Conservation (phyloP, 176 grass and related monocot genomes). For the Leersia perrieri region DNA sequence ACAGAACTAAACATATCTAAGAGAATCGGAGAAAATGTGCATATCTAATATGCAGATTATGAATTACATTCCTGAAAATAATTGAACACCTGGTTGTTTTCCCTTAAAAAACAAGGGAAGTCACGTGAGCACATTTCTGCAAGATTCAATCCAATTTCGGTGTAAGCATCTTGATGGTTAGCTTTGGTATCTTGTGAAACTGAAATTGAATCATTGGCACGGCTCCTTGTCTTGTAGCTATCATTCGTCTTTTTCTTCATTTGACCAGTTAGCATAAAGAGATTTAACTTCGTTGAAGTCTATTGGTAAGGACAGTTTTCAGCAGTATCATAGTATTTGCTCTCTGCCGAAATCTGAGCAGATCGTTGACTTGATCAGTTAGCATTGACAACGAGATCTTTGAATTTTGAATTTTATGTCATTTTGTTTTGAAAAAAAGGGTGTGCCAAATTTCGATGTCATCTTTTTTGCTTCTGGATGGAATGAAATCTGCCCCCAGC, state of each 20-base stretch:
- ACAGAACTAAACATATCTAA: too few species aligned
- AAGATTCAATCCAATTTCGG: neutral
- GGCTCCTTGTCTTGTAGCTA: neutral
- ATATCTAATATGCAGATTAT: neutral
- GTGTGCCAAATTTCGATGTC: neutral
- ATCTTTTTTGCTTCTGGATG: neutral
- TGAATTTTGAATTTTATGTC: neutral
- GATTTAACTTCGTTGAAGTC: neutral
- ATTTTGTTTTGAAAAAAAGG: neutral
- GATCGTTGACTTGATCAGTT: neutral
- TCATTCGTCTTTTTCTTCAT: slow-evolving; percentile 14
- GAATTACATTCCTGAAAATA: neutral
- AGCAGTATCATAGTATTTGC: slow-evolving; percentile 19
- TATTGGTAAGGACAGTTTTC: neutral
- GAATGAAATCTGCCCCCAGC: neutral
- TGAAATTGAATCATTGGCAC: neutral
- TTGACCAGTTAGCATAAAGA: slow-evolving; percentile 7
- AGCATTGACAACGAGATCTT: slow-evolving; percentile 7
- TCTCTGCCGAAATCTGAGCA: neutral
- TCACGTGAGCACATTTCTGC: neutral
- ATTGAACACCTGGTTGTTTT: neutral
- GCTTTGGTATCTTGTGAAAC: neutral
- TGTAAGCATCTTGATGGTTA: neutral
- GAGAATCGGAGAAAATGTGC: too few species aligned
- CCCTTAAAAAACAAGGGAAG: neutral